Evolutionary conservation across 2,329 filamentous ascomycete species (phyloP).

Genomic region (Aspergillus fischeri): DNA sequence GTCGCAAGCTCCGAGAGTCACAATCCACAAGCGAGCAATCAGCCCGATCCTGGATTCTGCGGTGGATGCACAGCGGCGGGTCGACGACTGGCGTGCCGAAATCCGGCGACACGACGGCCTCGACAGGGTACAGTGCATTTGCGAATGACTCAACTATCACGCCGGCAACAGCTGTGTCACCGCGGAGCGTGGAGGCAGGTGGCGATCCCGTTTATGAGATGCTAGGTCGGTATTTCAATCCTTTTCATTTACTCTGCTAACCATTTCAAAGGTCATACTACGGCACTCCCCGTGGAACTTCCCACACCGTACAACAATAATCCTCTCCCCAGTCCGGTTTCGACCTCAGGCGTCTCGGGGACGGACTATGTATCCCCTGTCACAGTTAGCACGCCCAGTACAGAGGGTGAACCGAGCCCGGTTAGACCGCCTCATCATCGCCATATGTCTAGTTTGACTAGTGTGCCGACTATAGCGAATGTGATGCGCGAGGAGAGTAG

Average conservation of each 20-base stretch:
- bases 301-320: constrained; percentile 10
- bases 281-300: constrained; percentile 5
- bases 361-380: constrained; percentile 5
- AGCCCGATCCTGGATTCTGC: constrained; percentile 1
- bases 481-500: not conserved
- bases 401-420: not conserved
- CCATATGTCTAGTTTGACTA: constrained; percentile 11
- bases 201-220: constrained; percentile 10
- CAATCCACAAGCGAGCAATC: constrained; percentile 3
- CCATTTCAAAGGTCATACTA: not conserved
- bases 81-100: not conserved
- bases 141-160: not conserved
- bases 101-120: constrained; percentile 1
- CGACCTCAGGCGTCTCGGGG: not conserved
- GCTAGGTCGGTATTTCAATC: constrained; percentile 1
- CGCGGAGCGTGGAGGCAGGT: constrained; percentile 1
- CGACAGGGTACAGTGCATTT: not conserved
- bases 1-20: not conserved
- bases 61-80: constrained; percentile 7
- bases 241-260: not conserved
- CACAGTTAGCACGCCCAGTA: not conserved
- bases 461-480: constrained; percentile 2
- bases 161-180: not conserved
- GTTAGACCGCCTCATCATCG: constrained; percentile 5
- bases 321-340: not conserved